phyloP scores from a whole-genome alignment of 2,329 filamentous ascomycete genomes.

The Alternaria rosae region DNA sequence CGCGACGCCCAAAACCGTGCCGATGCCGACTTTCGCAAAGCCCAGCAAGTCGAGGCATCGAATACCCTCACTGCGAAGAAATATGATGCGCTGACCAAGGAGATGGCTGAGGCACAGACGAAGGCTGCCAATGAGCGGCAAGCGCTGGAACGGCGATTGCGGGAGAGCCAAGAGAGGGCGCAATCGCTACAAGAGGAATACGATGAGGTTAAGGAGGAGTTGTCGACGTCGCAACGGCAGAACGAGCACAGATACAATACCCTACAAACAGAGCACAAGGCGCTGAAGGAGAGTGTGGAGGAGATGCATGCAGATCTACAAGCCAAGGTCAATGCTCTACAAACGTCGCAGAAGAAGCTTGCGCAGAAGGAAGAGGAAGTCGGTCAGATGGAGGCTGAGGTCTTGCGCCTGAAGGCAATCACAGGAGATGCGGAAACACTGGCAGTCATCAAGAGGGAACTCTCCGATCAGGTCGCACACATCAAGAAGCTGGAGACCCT shows the following conservation, averaged over 20 bases:
- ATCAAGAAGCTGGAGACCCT: slow-evolving; percentile 82
- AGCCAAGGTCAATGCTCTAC: slow-evolving; percentile 63
- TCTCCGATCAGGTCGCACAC: slow-evolving; percentile 91
- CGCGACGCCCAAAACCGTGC: slow-evolving; percentile 80
- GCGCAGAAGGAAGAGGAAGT: slow-evolving; percentile 73
- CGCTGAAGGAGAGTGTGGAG: slow-evolving; percentile 65
- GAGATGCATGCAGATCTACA: slow-evolving; percentile 68
- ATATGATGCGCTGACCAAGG: slow-evolving; percentile 61
- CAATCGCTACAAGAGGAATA: slow-evolving; percentile 79
- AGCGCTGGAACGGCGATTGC: slow-evolving; percentile 62
- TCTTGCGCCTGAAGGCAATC: slow-evolving; percentile 83
- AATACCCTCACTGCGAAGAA: slow-evolving; percentile 61
- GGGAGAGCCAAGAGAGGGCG: slow-evolving; percentile 71
- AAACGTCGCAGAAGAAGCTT: slow-evolving; percentile 70
- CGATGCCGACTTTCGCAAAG: slow-evolving; percentile 82
- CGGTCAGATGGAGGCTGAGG: slow-evolving; percentile 80
- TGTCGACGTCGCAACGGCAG: slow-evolving; percentile 73
- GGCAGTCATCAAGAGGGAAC: slow-evolving; percentile 82
- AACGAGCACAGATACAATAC: slow-evolving; percentile 66
- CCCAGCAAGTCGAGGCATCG: slow-evolving; percentile 64
- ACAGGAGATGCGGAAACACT: slow-evolving; percentile 87
- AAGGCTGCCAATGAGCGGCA: slow-evolving; percentile 63
- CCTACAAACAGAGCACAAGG: slow-evolving; percentile 66
- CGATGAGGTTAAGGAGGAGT: slow-evolving; percentile 79
- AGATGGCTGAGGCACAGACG: slow-evolving; percentile 64